Percentiles rank a stretch among this genome's conserved stretches.
These are phyloP conservation scores for Thinopyrum elongatum DNA, from an alignment of 176 grass and related monocot species.

Conservation along the genomic window DNA sequence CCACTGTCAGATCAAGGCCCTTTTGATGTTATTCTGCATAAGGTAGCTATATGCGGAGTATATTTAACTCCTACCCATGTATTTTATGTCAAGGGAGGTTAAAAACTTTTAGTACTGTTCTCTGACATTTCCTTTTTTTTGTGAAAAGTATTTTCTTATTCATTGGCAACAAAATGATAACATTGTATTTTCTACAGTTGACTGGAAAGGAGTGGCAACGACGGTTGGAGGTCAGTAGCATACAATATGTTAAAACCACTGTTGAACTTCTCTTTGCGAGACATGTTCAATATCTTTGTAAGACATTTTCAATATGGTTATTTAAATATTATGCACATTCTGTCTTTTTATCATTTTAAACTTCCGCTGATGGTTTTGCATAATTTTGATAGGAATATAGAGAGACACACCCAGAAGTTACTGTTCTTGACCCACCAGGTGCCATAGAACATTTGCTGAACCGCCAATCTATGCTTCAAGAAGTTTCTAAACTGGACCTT, in stretches of 20 bases:
- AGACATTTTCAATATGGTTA: constrained; percentile 3
- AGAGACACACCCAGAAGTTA: constrained; percentile 89
- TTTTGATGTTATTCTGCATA: constrained; percentile 96
- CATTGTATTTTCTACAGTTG: constrained; percentile 47
- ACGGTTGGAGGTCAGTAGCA: constrained; percentile 72
- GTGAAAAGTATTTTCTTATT: neutral
- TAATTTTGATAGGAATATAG: constrained; percentile 60
- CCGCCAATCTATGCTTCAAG: constrained; percentile 95
- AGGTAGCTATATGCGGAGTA: constrained; percentile 41
- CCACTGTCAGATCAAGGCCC: constrained; percentile 90
- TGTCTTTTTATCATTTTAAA: neutral
- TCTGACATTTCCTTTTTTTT: neutral
- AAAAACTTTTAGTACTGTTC: neutral
- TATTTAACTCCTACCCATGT: constrained; percentile 2
- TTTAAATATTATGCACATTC: neutral
- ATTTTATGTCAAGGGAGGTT: neutral
- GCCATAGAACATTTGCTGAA: constrained; percentile 88
- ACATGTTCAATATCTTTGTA: neutral
- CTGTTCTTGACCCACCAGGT: constrained; percentile 88
- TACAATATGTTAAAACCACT: constrained; percentile 25
- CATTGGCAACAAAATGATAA: constrained; percentile 3
- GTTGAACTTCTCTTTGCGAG: constrained; percentile 25
- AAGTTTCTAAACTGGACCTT: constrained; percentile 83
- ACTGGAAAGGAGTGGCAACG: constrained; percentile 85
- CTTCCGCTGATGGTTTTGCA: neutral